Base-by-base conservation (phyloP, 805 yeast species). In the Metschnikowia santaceciliae region DNA sequence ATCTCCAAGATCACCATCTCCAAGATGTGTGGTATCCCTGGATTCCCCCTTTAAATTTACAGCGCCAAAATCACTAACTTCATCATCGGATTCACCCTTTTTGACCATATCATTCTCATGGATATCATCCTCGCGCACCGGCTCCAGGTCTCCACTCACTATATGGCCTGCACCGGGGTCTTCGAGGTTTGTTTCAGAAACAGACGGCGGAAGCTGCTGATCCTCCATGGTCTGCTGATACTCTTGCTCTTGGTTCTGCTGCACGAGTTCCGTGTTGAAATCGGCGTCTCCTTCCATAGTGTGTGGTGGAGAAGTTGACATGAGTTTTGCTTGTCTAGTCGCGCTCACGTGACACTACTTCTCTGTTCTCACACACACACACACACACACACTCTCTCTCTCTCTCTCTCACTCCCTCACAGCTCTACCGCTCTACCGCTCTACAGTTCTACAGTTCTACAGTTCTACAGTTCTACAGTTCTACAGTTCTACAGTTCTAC, bases 141-240 rank as follows among this genome's bases (percentile, higher is more conserved):
- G 49, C 41, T 32, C 54, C 13, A 46, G 47, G 22, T 45, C 51
- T 26, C 49, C 51, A n/a, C n/a, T 38, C 7, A 51, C 53, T 15
- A 53, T 53, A 20, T 44, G 47, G 8, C 51, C 54, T 36, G 46
- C 47, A 11, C 52, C 55, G n/a, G 49, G 57, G 32, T 49, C 55
- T 13, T 51, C 56, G 32, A 57, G 49, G 43, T 54, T 39, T 13
- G 36, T 56, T 47, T 57, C 61, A 22, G 45, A 46, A 5, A 54
- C 38, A 2, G 54, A 41, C 6, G 47, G 40, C 30, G 60, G 61
- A 17, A 56, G 60, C 37, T 54, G 51, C 23, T 51, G 46, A 46
- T 54, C 55, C 37, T 58, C 60, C 15, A 47, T 45, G 6, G 37
- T 34, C 32, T 54, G 58, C 36, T 56, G 57, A 26, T 37, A 51